phyloP scores from a whole-genome alignment of 257 asterid genomes.

The Buddleja alternifolia region DNA sequence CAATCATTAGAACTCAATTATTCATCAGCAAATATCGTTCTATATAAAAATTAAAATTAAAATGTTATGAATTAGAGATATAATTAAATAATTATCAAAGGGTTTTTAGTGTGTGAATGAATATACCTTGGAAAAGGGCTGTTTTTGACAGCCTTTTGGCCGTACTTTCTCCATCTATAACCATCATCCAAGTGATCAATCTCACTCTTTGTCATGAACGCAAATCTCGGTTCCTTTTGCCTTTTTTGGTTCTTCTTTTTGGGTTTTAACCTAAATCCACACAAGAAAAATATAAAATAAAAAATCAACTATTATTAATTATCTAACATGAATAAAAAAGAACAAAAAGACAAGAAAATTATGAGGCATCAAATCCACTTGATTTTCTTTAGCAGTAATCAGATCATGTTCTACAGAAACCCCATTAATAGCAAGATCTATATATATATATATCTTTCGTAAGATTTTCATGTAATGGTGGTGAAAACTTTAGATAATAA shows the following conservation, averaged over 20 bases:
- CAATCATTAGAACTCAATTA: too few species aligned
- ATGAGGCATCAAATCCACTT: constrained; percentile 34
- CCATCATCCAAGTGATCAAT: constrained; percentile 95
- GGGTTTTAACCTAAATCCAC: constrained; percentile 53
- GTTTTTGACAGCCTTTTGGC: constrained; percentile 92
- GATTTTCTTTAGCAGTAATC: constrained; percentile 34
- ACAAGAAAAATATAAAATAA: constrained; percentile 13
- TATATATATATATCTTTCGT: not conserved
- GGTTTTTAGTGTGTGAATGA: constrained; percentile 14
- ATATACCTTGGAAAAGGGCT: constrained; percentile 93
- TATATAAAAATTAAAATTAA: too few species aligned
- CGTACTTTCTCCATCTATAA: constrained; percentile 95
- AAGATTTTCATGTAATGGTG: not conserved
- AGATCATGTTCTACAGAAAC: constrained; percentile 36
- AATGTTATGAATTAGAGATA: too few species aligned
- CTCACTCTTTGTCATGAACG: constrained; percentile 94
- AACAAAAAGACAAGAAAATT: not conserved
- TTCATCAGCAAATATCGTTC: too few species aligned
- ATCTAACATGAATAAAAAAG: constrained; percentile 2
- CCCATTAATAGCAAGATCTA: constrained; percentile 30
- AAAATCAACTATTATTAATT: constrained; percentile 17
- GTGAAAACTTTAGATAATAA: not conserved
- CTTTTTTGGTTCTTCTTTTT: constrained; percentile 75
- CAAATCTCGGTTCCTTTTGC: constrained; percentile 82
- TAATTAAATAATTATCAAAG: too few species aligned